phyloP scores from a whole-genome alignment of 2,329 filamentous ascomycete genomes.

The Cryphonectria carpinicola region DNA sequence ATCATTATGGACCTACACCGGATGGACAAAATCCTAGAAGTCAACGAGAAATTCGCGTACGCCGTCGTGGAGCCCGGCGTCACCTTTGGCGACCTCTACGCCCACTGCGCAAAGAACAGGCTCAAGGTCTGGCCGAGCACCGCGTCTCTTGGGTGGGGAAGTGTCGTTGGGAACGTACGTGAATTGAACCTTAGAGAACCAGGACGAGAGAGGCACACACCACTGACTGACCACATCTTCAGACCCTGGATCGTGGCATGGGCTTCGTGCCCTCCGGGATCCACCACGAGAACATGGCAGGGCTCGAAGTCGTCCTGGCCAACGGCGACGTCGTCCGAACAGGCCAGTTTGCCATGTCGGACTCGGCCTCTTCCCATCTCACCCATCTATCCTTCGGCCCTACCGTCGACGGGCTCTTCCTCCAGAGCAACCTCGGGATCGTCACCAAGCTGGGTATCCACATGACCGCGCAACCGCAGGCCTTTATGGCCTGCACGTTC shows the following conservation, averaged over 20 bases:
- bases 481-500: conserved; percentile 51
- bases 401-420: conserved; percentile 52
- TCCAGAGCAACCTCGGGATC: conserved; percentile 57
- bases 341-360: conserved; percentile 39
- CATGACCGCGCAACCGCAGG: conserved; percentile 46
- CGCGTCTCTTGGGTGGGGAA: conserved; percentile 54
- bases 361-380: conserved; percentile 44
- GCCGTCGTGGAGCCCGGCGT: conserved; percentile 52
- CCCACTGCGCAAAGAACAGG: conserved; percentile 43
- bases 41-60: conserved; percentile 48
- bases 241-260: conserved; percentile 46
- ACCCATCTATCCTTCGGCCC: conserved; percentile 47
- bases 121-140: conserved; percentile 52
- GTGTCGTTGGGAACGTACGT: conserved; percentile 51
- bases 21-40: conserved; percentile 49
- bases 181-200: too few species aligned
- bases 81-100: conserved; percentile 49
- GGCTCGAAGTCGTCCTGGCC: conserved; percentile 39
- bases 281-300: conserved; percentile 42
- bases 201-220: too few species aligned
- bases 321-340: conserved; percentile 37
- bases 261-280: conserved; percentile 44
- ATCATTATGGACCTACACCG: conserved; percentile 50
- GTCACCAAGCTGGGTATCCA: conserved; percentile 59
- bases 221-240: conserved; percentile 34